Evolutionary conservation across 1,284 basidiomycete species (phyloP).

Genomic region (Cutaneotrichosporon curvatum): DNA sequence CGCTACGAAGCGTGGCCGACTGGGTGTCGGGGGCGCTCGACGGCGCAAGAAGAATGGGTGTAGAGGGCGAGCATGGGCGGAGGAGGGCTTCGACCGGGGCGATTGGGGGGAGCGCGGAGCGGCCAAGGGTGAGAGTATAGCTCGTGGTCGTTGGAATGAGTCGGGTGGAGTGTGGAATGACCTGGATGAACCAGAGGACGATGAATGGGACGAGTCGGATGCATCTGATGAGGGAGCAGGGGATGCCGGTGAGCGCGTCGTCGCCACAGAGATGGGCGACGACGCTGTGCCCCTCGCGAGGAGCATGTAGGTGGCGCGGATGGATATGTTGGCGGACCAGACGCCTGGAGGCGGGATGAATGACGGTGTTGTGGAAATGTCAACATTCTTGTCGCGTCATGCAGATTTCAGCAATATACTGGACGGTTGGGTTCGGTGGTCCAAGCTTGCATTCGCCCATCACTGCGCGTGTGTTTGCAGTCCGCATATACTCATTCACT

Average conservation of each 20-base stretch:
- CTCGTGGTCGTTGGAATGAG: not conserved
- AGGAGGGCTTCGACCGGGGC: constrained; percentile 3
- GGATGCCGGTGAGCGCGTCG: constrained; percentile 10
- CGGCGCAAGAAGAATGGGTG: constrained; percentile 7
- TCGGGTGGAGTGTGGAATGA: constrained; percentile 12
- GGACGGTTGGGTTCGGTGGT: too few species aligned
- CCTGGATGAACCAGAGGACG: not conserved
- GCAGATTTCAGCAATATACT: too few species aligned
- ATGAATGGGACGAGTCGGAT: not conserved
- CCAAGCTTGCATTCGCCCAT: too few species aligned
- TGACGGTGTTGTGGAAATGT: too few species aligned
- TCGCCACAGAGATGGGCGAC: constrained; percentile 22
- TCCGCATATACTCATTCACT: too few species aligned
- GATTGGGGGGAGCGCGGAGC: not conserved
- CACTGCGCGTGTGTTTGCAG: too few species aligned
- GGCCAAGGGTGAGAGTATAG: not conserved
- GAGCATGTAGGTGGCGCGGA: not conserved
- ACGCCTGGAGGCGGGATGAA: too few species aligned
- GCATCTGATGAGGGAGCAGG: constrained; percentile 5
- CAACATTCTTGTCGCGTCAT: too few species aligned
- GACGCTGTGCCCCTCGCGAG: constrained; percentile 13
- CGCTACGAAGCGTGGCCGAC: constrained; percentile 4
- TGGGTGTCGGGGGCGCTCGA: not conserved
- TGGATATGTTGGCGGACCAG: too few species aligned
- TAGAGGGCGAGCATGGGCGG: not conserved